These are phyloP conservation scores for Xylariaceae sp. DNA, from an alignment of 2,329 filamentous ascomycete species.

Conservation along the genomic window DNA sequence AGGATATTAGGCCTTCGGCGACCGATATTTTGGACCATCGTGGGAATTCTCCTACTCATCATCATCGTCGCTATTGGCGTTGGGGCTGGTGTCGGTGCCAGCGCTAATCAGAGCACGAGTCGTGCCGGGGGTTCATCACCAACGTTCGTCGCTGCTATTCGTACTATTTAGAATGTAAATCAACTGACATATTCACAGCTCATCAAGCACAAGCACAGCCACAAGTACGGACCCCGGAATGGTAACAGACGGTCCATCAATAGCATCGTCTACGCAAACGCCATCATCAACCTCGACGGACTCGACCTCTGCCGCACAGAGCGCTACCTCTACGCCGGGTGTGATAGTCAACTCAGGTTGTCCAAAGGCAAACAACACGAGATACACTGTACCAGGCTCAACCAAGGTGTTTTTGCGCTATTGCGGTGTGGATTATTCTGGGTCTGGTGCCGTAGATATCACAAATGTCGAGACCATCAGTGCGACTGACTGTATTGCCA, in stretches of 20 bases:
- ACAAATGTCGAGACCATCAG: conserved; percentile 37
- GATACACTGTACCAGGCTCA: conserved; percentile 41
- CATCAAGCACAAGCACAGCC: conserved; percentile 8
- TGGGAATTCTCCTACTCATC: conserved; percentile 30
- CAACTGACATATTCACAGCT: conserved; percentile 6
- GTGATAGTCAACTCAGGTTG: conserved; percentile 34
- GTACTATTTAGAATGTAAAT: neutral
- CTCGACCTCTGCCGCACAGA: no score
- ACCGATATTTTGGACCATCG: conserved; percentile 36
- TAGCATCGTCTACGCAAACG: conserved; percentile 19
- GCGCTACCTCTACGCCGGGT: conserved; percentile 5
- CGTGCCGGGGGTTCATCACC: conserved; percentile 9
- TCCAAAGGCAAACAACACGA: conserved; percentile 43
- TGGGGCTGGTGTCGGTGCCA: conserved; percentile 40
- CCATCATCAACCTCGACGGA: conserved; percentile 17
- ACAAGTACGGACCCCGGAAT: conserved; percentile 1
- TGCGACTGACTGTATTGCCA: conserved; percentile 44
- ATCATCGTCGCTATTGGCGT: conserved; percentile 34
- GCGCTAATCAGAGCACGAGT: neutral
- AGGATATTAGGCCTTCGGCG: conserved; percentile 31
- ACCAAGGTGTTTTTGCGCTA: conserved; percentile 41
- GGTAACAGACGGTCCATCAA: neutral
- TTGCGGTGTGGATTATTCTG: conserved; percentile 46
- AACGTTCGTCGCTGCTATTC: conserved; percentile 23
- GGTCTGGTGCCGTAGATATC: conserved; percentile 29